phyloP scores from a whole-genome alignment of 208 protist genomes.

The Leishmania guyanensis region DNA sequence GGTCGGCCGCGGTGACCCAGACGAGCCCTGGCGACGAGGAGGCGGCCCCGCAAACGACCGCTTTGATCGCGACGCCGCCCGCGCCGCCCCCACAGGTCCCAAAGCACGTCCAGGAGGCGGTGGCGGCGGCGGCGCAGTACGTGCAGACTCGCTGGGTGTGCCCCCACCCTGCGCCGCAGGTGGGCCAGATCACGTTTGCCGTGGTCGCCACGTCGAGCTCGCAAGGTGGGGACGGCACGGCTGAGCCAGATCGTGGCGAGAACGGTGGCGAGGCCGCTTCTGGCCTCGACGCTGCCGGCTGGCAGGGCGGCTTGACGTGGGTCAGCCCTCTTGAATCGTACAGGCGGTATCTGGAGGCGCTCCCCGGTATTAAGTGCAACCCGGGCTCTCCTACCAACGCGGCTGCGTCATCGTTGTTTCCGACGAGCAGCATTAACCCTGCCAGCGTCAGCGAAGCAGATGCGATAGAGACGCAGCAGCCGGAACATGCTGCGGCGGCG shows the following conservation, averaged over 20 bases:
- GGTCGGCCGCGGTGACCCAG: background rate
- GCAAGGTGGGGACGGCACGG: background rate
- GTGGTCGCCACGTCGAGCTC: conserved; percentile 13
- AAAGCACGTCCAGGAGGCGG: background rate
- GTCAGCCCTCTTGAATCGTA: conserved; percentile 3
- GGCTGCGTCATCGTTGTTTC: background rate
- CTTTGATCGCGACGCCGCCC: background rate
- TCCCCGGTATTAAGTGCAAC: conserved; percentile 4
- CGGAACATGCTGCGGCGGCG: background rate
- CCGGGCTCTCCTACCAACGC: background rate
- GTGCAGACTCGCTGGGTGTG: conserved; percentile 20
- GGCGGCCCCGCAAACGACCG: background rate
- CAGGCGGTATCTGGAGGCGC: conserved; percentile 12
- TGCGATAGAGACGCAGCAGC: background rate
- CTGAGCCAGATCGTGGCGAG: background rate
- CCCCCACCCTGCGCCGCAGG: background rate
- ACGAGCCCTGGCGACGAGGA: background rate
- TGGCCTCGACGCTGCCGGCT: background rate
- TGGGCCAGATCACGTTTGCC: conserved; percentile 10
- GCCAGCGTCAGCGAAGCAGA: background rate
- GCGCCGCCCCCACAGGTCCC: background rate
- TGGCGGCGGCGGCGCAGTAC: conserved; percentile 19
- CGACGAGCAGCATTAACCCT: background rate
- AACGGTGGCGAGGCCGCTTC: background rate
- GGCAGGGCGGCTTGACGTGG: background rate